Percentiles rank a stretch among this genome's conserved stretches.
Evolutionary conservation across 2,329 filamentous ascomycete species (phyloP).

Genomic region (Hypoxylon sp.): DNA sequence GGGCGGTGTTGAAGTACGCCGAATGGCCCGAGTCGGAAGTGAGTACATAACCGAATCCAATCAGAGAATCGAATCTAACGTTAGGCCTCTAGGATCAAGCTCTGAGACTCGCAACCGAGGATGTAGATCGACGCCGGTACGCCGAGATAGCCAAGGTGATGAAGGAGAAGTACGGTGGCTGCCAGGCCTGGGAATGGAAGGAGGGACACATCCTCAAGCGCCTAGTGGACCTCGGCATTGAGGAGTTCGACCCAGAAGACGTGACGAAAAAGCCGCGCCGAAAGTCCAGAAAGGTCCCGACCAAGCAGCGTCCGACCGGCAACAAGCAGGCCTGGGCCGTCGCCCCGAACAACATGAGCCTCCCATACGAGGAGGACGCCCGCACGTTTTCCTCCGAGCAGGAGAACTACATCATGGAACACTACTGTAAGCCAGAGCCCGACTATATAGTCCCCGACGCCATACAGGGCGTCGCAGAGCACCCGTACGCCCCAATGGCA

Average conservation of each 20-base stretch:
- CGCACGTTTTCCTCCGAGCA: conserved; percentile 45
- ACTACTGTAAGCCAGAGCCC: conserved; percentile 40
- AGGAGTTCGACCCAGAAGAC: conserved; percentile 53
- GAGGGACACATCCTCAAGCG: conserved; percentile 58
- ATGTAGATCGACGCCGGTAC: conserved; percentile 55
- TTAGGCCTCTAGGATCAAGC: conserved; percentile 51
- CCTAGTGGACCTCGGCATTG: conserved; percentile 56
- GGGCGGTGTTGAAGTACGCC: conserved; percentile 58
- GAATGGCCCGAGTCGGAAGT: conserved; percentile 61
- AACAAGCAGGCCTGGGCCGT: conserved; percentile 32
- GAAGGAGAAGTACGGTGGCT: conserved; percentile 57
- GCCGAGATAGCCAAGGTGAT: conserved; percentile 54
- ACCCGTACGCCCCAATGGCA: conserved; percentile 28
- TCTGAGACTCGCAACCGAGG: conserved; percentile 45
- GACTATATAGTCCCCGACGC: conserved; percentile 32
- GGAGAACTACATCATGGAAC: conserved; percentile 44
- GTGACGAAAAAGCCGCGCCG: conserved; percentile 53
- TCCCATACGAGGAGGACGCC: conserved; percentile 32
- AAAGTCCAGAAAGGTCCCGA: conserved; percentile 46
- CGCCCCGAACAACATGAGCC: conserved; percentile 16
- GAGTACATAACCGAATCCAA: conserved; percentile 43
- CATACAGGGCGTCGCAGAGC: conserved; percentile 35
- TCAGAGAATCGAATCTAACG: conserved; percentile 26
- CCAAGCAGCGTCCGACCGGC: conserved; percentile 30
- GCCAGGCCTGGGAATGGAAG: conserved; percentile 59